These are phyloP conservation scores for Orbilia oligospora DNA, from an alignment of 2,329 filamentous ascomycete species.

Conservation along the genomic window DNA sequence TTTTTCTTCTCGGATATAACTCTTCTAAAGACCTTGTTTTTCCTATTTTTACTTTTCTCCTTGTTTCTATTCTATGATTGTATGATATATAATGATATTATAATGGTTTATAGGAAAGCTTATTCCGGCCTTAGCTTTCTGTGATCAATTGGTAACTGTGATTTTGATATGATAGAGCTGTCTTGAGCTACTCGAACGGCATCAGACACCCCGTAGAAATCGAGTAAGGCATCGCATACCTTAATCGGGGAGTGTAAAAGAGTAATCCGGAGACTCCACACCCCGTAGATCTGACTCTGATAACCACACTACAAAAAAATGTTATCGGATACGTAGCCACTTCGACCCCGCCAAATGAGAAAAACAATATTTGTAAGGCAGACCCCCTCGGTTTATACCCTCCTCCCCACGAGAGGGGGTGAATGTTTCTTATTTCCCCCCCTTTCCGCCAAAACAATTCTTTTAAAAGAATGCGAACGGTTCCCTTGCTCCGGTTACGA, in stretches of 20 bases:
- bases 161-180: neutral
- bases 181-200: neutral
- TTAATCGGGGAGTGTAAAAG: neutral
- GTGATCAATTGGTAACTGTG: neutral
- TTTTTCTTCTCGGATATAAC: neutral
- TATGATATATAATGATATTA: slow-evolving; percentile 54
- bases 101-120: slow-evolving; percentile 32
- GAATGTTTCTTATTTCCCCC: neutral
- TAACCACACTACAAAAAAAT: neutral
- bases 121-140: neutral
- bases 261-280: neutral
- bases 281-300: neutral
- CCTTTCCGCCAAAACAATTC: neutral
- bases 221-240: too few species aligned
- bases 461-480: neutral
- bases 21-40: slow-evolving; percentile 2
- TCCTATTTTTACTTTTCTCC: neutral
- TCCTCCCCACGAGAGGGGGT: too few species aligned
- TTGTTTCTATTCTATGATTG: slow-evolving; percentile 26
- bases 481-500: neutral
- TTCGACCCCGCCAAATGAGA: neutral
- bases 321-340: neutral
- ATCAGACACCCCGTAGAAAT: neutral
- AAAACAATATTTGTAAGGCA: neutral
- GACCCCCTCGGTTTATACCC: neutral